Evolutionary conservation across 2,329 filamentous ascomycete genomes (phyloP).

Genomic region (Pseudogymnoascus verrucosus): DNA sequence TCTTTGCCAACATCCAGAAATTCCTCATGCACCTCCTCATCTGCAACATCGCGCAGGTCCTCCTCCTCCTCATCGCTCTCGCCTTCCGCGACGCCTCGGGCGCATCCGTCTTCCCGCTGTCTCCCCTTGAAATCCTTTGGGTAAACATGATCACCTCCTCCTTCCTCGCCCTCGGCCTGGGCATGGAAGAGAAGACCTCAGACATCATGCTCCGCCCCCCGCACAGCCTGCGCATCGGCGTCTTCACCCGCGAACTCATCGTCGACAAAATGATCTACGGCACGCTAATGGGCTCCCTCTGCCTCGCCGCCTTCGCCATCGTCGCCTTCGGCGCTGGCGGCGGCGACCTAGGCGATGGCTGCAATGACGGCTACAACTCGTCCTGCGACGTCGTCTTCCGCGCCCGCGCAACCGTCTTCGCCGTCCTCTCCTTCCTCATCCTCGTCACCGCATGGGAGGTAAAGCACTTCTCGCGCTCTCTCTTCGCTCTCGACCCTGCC

Average conservation of each 20-base stretch:
- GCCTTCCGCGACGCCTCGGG: conserved; percentile 54
- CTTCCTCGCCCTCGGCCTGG: conserved; percentile 63
- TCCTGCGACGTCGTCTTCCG: conserved; percentile 52
- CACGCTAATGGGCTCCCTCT: conserved; percentile 53
- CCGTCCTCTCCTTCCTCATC: conserved; percentile 59
- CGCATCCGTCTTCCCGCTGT: conserved; percentile 61
- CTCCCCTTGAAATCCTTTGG: conserved; percentile 68
- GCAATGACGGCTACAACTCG: conserved; percentile 46
- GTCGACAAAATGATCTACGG: conserved; percentile 61
- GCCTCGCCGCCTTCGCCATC: conserved; percentile 51
- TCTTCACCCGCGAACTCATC: conserved; percentile 58
- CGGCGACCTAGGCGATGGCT: conserved; percentile 46
- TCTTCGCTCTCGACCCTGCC: conserved; percentile 59
- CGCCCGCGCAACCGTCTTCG: conserved; percentile 61
- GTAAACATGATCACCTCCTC: conserved; percentile 68
- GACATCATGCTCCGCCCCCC: conserved; percentile 62
- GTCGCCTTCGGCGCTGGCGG: conserved; percentile 48
- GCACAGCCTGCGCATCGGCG: conserved; percentile 49
- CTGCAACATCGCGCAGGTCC: conserved; percentile 63
- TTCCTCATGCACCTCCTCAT: conserved; percentile 59
- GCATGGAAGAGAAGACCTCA: conserved; percentile 59
- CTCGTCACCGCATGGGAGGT: conserved; percentile 67
- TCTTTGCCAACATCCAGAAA: conserved; percentile 70
- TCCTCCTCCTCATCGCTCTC: conserved; percentile 60
- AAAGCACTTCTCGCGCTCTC: conserved; percentile 59